Base-by-base conservation (phyloP, 2,329 filamentous ascomycete genomes). In the Monilinia aucupariae region DNA sequence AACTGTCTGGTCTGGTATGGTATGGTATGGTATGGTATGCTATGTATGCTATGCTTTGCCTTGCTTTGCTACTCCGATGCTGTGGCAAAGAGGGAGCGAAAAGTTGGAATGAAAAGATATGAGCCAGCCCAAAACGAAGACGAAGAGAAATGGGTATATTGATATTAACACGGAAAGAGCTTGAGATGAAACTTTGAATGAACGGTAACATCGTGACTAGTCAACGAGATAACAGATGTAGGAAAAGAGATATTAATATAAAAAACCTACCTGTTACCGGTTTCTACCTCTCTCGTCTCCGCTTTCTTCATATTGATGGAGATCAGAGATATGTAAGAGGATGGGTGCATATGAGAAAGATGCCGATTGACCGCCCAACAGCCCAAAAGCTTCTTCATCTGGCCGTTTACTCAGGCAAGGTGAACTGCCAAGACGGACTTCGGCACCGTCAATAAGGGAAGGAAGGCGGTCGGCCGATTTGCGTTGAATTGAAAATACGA, bases 371-470 rank as follows among this genome's bases (percentile, higher is more conserved):
- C 54, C 54, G 27, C 32, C 25, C 53, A 1, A 37, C 34, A 9
- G 15, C 12, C 34, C 34, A 37, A 37, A 37, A 39, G 13, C 37
- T 7, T 9, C 41, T 43, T 43, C 41, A 43, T 48, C 22, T 48
- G 43, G 43, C n/a, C 10, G 22, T 12, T 48, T 25, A 34, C 34
- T 53, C 20, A 25, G 32, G 51, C 32, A 39, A 53, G 17, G 51
- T 53, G 5, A 10, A 25, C 25, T 41, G 34, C n/a, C 34, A 22
- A 32, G 15, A 53, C 58, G 58, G 58, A 52, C 43, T 15, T 41
- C 58, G 58, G 58, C 58, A 60, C 27, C 20, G 48, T 22, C 48
- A 17, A 52, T 20, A 59, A 25, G 22, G 25, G 25, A 37, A 59
- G 25, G 17, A 25, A 51, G 37, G 34, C 58, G 47, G 58, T 60